phyloP scores from a whole-genome alignment of 2,329 filamentous ascomycete genomes.

The Dryadomyces quercivorus region DNA sequence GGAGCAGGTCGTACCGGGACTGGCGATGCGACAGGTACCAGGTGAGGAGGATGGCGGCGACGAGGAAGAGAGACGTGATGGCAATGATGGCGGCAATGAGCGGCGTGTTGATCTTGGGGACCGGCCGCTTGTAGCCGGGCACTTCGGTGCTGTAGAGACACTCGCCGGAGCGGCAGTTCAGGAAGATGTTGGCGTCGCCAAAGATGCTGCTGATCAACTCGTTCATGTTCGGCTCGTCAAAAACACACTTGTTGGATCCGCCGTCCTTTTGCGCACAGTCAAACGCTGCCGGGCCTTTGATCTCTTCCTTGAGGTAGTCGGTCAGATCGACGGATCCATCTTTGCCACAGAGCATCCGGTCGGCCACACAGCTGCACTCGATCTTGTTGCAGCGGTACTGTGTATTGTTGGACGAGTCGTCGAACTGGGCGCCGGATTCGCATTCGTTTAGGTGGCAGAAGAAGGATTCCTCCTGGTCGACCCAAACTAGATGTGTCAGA shows the following conservation, averaged over 20 bases:
- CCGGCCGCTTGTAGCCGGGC: slow-evolving; percentile 75
- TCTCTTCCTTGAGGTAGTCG: slow-evolving; percentile 72
- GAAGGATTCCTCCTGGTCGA: slow-evolving; percentile 87
- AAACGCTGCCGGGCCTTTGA: slow-evolving; percentile 81
- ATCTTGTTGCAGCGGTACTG: slow-evolving; percentile 77
- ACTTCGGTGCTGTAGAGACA: slow-evolving; percentile 89
- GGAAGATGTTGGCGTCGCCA: slow-evolving; percentile 77
- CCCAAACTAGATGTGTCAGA: slow-evolving; percentile 59
- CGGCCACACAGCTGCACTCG: slow-evolving; percentile 76
- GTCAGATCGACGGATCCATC: slow-evolving; percentile 83
- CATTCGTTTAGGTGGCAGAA: slow-evolving; percentile 85
- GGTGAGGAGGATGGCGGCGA: slow-evolving; percentile 68
- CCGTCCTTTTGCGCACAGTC: slow-evolving; percentile 57
- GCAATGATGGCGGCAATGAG: slow-evolving; percentile 91
- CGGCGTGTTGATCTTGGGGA: slow-evolving; percentile 94
- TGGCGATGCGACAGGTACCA: slow-evolving; percentile 81
- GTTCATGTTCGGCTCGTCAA: slow-evolving; percentile 88
- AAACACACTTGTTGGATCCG: slow-evolving; percentile 56
- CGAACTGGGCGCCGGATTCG: slow-evolving; percentile 56
- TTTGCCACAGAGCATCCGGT: slow-evolving; percentile 88
- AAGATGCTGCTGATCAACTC: slow-evolving; percentile 79
- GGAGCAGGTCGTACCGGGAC: slow-evolving; percentile 58
- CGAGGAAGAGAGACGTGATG: slow-evolving; percentile 65
- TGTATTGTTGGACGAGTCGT: slow-evolving; percentile 64
- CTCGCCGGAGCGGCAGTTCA: slow-evolving; percentile 76